Evolutionary conservation across 495 filamentous ascomycete genomes (phyloP), one percentile per base, ranked within the genome.

Genomic region (Parachaetomium inaequale): DNA sequence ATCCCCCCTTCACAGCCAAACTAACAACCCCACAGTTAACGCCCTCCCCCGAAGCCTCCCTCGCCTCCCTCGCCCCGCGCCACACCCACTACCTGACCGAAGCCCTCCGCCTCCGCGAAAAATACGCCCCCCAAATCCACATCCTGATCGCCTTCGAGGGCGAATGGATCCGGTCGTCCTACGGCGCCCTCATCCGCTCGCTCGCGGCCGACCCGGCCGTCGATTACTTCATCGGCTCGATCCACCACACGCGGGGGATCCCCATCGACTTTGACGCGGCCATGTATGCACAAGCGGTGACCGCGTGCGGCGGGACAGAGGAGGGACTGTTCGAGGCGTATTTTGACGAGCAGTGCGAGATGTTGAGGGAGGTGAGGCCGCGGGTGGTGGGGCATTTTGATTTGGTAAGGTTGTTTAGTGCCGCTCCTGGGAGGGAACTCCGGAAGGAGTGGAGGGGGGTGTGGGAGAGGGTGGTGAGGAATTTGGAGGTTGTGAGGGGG

Each of bases 361-460:
- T 98, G 91, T 77, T 98, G 40, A 66, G 70, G 46, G 77, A 80
- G n/a, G 68, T 95, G 61, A 79, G 79, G 70, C 95, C 95, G 40
- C 82, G 84, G 11, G 83, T 98, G 17, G 87, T 98, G 19, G 94
- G 92, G 12, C 94, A 98, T 74, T 95, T 97, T 74, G 94, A 98
- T 76, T 77, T 98, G 34, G 90, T 98, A 60, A 76, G 93, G 40
- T 74, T 98, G 64, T 83, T 90, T 70, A 90, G 87, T 65, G 82
- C 86, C 64, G 79, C 88, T 29, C 85, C 85, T 6, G 80, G 85
- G 62, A 70, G 79, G 46, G 82, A 82, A 57, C 78, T 93, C 53
- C 77, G 63, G 59, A 59, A 61, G 38, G 68, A 63, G 69, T 83
- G 79, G 71, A 62, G 63, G 0, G 75, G 74, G 0, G 90, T 96